Evolutionary conservation across 306 rosid genomes (phyloP), one percentile per base, ranked within the genome.

Genomic region (Vigna angularis): DNA sequence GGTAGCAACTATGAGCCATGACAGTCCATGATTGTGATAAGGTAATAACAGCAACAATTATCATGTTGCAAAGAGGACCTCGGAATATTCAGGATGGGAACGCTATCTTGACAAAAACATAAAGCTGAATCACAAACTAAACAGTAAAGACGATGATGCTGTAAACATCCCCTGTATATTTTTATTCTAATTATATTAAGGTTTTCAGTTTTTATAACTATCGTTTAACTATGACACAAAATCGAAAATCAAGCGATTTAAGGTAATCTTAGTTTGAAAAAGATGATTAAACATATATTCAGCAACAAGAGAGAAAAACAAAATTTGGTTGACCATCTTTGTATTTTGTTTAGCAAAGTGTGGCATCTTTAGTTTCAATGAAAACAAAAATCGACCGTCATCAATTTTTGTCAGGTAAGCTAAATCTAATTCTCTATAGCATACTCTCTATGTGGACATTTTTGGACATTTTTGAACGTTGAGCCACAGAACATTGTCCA

Each of bases 241-340:
- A 24, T 42, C 47, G 13, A 59, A 55, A 74, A 16, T 72, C 78
- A 50, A 81, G 70, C 76, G 74, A 61, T 45, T 85, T 81, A 81
- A 28, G 47, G 30, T 6, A 65, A 7, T 20, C 45, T 52, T 56
- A n/a, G 44, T 75, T 28, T 26, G 55, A 42, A 45, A 53, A 34
- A 53, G 13, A 56, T 17, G 14, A 38, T 8, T 28, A 5, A 30
- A 9, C 45, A 49, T 30, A n/a, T 30, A 47, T 47, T 45, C 1
- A 6, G 45, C 6, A 50, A n/a, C 38, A n/a, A n/a, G 49, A 47
- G 73, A 51, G 6, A 17, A 51, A 70, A 28, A 61, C 66, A 14
- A 61, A 61, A 61, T 42, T 61, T 28, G 18, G 40, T 59, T 56
- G 63, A 56, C 11, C 15, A 10, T 12, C 3, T 42, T 42, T 2